Percentiles rank a stretch among this genome's conserved stretches.
These are phyloP conservation scores for Sclerotinia subarctica DNA, from an alignment of 2,329 filamentous ascomycete genomes.

Conservation along the genomic window DNA sequence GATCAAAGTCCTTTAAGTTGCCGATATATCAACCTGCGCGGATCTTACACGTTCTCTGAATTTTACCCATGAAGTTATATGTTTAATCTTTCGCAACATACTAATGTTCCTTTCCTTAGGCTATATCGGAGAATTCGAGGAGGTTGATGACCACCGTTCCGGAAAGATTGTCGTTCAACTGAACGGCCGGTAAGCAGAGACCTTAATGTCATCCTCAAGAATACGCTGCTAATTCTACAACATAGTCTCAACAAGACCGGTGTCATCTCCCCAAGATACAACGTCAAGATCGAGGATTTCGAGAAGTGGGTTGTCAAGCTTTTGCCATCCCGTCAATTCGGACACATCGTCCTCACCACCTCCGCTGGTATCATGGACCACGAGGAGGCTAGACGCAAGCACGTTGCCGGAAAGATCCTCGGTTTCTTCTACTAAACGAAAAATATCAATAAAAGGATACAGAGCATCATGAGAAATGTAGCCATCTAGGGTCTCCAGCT, in stretches of 20 bases:
- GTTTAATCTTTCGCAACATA: constrained; percentile 95
- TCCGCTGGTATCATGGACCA: constrained; percentile 99
- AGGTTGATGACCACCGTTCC: constrained; percentile 98
- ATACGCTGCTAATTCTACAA: constrained; percentile 2
- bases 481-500: constrained; percentile 31
- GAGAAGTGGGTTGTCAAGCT: constrained; percentile 99
- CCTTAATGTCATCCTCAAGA: not conserved
- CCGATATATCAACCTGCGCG: constrained; percentile 89
- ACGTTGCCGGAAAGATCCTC: constrained; percentile 98
- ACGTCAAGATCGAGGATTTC: constrained; percentile 93
- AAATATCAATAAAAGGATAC: constrained; percentile 28
- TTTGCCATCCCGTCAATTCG: constrained; percentile 98
- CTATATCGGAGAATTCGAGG: constrained; percentile 99
- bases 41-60: constrained; percentile 98
- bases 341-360: constrained; percentile 98
- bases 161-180: constrained; percentile 99
- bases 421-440: constrained; percentile 92
- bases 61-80: constrained; percentile 70
- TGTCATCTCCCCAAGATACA: constrained; percentile 99
- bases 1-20: constrained; percentile 99
- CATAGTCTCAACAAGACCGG: constrained; percentile 88
- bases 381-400: constrained; percentile 98
- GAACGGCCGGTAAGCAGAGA: constrained; percentile 69
- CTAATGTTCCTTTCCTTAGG: constrained; percentile 61
- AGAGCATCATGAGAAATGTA: constrained; percentile 38